Conservation (phyloP, 257 asterid genomes). For the Penstemon newberryi region DNA sequence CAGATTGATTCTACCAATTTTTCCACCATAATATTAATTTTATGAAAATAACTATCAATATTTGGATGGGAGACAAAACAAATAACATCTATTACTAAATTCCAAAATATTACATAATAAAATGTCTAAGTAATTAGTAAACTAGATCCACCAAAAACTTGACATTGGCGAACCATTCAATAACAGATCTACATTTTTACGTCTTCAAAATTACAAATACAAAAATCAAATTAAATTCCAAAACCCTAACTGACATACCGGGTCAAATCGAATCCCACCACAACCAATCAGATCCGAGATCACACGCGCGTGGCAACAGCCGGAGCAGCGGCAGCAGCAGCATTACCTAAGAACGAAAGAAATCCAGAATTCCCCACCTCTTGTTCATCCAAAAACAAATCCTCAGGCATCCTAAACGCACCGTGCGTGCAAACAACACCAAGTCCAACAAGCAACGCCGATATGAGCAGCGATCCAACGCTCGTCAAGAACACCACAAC, state of each 20-base stretch:
- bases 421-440: conserved; percentile 73
- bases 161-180: conserved; percentile 5
- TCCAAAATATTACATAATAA: not conserved
- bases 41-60: too few relatives aligned
- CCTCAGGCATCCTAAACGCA: conserved; percentile 82
- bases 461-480: conserved; percentile 77
- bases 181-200: conserved; percentile 30
- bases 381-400: conserved; percentile 79
- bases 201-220: conserved; percentile 8
- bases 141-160: conserved; percentile 8
- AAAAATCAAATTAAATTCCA: conserved; percentile 13
- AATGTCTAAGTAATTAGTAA: not conserved
- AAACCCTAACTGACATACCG: conserved; percentile 27
- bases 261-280: conserved; percentile 15
- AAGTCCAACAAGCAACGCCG: conserved; percentile 69
- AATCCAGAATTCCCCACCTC: conserved; percentile 66
- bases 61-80: not conserved
- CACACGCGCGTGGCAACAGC: conserved; percentile 63
- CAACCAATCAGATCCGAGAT: conserved; percentile 33
- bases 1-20: too few relatives aligned
- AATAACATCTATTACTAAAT: conserved; percentile 2
- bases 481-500: conserved; percentile 80
- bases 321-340: conserved; percentile 63
- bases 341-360: conserved; percentile 74
- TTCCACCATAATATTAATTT: too few relatives aligned